Percentiles rank a stretch among this genome's conserved stretches.
Conservation (phyloP, 768 basidiomycete genomes). For the Boletales sp. region DNA sequence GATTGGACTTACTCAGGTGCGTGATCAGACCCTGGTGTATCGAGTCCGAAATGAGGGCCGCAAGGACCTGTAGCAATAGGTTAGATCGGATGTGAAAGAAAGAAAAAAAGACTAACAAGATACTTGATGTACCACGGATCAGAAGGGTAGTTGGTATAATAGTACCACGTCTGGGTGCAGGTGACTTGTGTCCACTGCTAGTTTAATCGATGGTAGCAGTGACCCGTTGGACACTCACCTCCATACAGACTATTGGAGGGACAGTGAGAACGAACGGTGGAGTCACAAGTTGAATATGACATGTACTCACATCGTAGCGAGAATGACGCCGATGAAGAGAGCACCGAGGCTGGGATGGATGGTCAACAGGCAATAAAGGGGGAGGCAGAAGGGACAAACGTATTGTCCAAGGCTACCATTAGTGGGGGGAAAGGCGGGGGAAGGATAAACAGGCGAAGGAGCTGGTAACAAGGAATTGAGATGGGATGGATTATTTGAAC, state of each 20-base stretch:
- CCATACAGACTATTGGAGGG: conserved; percentile 42
- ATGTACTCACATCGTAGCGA: conserved; percentile 46
- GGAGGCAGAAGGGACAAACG: conserved; percentile 24
- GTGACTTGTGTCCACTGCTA: conserved; percentile 40
- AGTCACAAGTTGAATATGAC: not conserved
- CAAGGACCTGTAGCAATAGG: conserved; percentile 38
- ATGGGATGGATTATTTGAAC: not conserved
- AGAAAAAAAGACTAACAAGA: conserved; percentile 34
- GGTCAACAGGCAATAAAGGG: not conserved
- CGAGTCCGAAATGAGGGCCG: conserved; percentile 49
- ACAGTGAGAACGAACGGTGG: conserved; percentile 2
- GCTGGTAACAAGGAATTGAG: too few species aligned
- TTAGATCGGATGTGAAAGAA: not conserved
- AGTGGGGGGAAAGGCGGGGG: not conserved
- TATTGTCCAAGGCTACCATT: conserved; percentile 28
- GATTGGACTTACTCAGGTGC: conserved; percentile 39
- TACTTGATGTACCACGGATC: conserved; percentile 48
- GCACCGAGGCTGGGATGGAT: conserved; percentile 42
- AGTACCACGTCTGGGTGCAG: conserved; percentile 52
- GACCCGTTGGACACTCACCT: conserved; percentile 31
- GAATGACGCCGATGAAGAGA: conserved; percentile 46
- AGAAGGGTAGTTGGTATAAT: conserved; percentile 44
- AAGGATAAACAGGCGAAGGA: not conserved
- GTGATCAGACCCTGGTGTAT: conserved; percentile 52
- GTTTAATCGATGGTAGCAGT: not conserved